Conservation (phyloP, 306 rosid species). For the Crotalaria pallida region DNA sequence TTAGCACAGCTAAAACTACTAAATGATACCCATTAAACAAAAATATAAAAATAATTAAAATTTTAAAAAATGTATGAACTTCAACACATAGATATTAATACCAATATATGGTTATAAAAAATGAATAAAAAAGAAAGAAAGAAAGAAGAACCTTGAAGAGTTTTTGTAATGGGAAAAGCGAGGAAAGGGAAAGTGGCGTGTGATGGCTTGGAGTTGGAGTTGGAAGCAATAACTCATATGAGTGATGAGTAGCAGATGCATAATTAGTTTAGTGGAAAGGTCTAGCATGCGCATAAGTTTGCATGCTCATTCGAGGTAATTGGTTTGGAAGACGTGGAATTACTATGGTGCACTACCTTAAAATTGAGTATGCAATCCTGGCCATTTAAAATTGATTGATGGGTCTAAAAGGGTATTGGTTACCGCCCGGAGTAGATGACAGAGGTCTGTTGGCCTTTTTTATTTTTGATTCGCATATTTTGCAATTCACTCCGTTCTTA, state of each 20-base stretch:
- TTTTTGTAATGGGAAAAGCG: conserved; percentile 14
- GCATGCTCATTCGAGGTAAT: too few relatives aligned
- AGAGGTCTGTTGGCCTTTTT: too few relatives aligned
- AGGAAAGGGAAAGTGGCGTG: neutral
- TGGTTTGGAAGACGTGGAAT: too few relatives aligned
- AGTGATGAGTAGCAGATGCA: neutral
- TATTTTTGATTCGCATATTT: too few relatives aligned
- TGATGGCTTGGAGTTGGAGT: conserved; percentile 28
- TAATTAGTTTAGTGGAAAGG: neutral
- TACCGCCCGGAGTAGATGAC: too few relatives aligned
- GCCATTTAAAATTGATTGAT: too few relatives aligned
- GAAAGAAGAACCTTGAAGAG: conserved; percentile 25
- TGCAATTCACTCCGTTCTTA: too few relatives aligned
- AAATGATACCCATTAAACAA: conserved; percentile 26
- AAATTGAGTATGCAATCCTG: too few relatives aligned
- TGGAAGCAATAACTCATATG: conserved; percentile 37
- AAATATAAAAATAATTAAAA: neutral
- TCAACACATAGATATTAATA: neutral
- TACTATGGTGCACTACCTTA: too few relatives aligned
- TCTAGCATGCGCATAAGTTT: too few relatives aligned
- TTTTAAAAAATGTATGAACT: neutral
- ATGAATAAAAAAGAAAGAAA: neutral
- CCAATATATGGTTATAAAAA: neutral
- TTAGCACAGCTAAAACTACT: conserved; percentile 24
- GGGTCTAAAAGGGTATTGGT: too few relatives aligned